Evolutionary conservation across 345 rosid genomes (phyloP), one percentile per base, ranked within the genome.

Genomic region (Salix arbutifolia): DNA sequence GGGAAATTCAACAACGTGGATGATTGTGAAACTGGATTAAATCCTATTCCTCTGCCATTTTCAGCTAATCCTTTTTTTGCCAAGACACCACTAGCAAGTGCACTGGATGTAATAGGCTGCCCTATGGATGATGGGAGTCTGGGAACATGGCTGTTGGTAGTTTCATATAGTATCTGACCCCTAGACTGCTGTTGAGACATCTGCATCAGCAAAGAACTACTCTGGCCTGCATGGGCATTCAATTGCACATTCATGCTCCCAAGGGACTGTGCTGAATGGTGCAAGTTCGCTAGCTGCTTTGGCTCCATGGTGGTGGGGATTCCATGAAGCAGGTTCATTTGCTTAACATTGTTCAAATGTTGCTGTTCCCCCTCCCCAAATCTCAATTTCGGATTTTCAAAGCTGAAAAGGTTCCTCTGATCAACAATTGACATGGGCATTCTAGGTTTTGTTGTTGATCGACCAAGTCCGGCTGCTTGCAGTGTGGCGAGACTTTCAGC

Each of bases 341-440:
- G 94, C 81, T 89, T 92, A 33, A 75, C 75, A 50, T 69, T 81
- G 70, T 8, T 78, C 81, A 85, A 37, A 65, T 81, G 89, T 35
- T 85, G 89, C 75, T 86, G 92, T 19, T 87, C 93, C 44, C 86
- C 89, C 52, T 89, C 94, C 40, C 93, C 96, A 60, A 82, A 89
- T 90, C 90, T 90, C 35, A 89, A 56, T 52, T 92, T 93, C 1
- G 90, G 85, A 78, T 87, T 91, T 48, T 92, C 96, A 56, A 88
- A 91, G 88, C 88, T 91, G 81, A 91, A 92, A 60, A 90, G 66
- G 84, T 81, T 96, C 76, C 96, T 89, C 65, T 91, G 99, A 74
- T 96, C 96, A 25, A 87, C 85, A 73, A 88, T 79, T 2, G 98
- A 83, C 77, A 88, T 74, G 0, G 93, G 86, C 48, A 89, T 71